Conservation (phyloP, 2,329 filamentous ascomycete genomes). For the Rhynchosporium graminicola region DNA sequence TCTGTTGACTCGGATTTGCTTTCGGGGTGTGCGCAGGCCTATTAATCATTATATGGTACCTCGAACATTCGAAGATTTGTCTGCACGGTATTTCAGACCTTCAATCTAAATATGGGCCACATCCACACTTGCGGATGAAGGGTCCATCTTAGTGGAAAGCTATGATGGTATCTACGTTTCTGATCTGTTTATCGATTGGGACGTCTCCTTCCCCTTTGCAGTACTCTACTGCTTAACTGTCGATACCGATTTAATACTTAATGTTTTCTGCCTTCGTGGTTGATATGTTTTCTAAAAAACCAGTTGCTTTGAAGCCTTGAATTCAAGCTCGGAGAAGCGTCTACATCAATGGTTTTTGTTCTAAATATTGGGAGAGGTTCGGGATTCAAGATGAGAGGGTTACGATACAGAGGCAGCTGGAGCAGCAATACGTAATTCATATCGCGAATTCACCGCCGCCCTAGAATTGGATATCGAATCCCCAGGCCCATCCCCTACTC, state of each 20-base stretch:
- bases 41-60: too few relatives aligned
- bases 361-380: not conserved
- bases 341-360: too few relatives aligned
- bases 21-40: not conserved
- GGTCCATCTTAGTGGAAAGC: not conserved
- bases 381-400: constrained; percentile 24
- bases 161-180: not conserved
- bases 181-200: constrained; percentile 4
- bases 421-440: constrained; percentile 25
- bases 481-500: not conserved
- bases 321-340: too few relatives aligned
- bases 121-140: not conserved
- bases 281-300: too few relatives aligned
- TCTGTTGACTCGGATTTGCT: not conserved
- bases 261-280: not conserved
- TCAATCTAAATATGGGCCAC: too few relatives aligned
- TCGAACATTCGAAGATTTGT: too few relatives aligned
- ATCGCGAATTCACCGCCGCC: constrained; percentile 18
- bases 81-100: too few relatives aligned
- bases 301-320: too few relatives aligned
- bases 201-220: constrained; percentile 5
- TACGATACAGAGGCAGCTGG: constrained; percentile 16
- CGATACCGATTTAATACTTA: not conserved
- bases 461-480: constrained; percentile 27
- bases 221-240: constrained; percentile 3